Evolutionary conservation across 306 rosid genomes (phyloP), one percentile per base, ranked within the genome.

Genomic region (Cucumis sativus): DNA sequence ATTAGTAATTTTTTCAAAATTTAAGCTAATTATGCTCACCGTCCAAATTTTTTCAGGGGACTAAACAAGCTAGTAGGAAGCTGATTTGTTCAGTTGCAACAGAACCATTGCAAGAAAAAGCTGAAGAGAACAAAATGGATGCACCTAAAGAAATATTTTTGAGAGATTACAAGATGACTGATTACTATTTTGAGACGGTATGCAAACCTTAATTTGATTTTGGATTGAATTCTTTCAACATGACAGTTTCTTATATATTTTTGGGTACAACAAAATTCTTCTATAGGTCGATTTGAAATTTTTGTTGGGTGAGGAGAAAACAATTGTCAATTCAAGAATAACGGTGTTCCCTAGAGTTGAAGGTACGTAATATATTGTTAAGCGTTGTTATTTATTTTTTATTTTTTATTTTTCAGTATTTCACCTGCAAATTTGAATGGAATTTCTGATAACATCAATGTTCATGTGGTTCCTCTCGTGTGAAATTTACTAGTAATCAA

Each of bases 161-260:
- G 86, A 92, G 91, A 85, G 96, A 95, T 76, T 95, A 95, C 83
- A 87, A 91, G 83, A 87, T 25, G 91, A 98, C 99, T 18, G 92
- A 95, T 87, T 89, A 92, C 88, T 92, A 91, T 85, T 92, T 95
- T 82, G 97, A 95, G 52, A 82, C 86, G 81, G 98, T 92, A 84
- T 49, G 79, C 17, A 5, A 56, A 61, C 74, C 72, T 63, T 74
- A 75, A 76, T 58, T 58, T 72, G 75, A 61, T 62, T 81, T 78
- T 75, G 39, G 12, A 54, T 78, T 83, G 49, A 54, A 83, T 47
- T 8, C 35, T 77, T 59, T 77, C 23, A 8, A 8, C 59, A n/a
- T 40, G 10, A 66, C 35, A 5, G 13, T 14, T 61, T n/a, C 49
- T 23, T 80, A 59, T 28, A 55, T 28, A 55, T 81, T 45, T 69